A percentile compares a stretch with the other conserved stretches of the same genome.
Evolutionary conservation across 2,329 filamentous ascomycete species (phyloP).

Genomic region (Chrysosphaeria jannelii): DNA sequence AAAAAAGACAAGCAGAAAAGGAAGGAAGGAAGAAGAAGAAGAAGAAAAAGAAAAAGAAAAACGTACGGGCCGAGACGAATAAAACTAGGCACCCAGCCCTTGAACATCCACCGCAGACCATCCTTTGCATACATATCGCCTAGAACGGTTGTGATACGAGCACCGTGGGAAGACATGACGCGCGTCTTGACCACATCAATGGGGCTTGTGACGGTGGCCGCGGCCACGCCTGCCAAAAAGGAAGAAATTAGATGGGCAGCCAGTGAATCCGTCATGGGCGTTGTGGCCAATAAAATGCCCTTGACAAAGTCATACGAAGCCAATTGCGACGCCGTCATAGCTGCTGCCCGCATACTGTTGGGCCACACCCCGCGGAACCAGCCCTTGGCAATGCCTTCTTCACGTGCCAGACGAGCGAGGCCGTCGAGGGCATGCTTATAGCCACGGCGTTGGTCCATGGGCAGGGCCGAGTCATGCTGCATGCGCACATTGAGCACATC

Average conservation of each 20-base stretch:
- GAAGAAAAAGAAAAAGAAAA: neutral
- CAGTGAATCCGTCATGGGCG: constrained; percentile 37
- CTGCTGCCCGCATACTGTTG: constrained; percentile 50
- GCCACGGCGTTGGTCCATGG: constrained; percentile 42
- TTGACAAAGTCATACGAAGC: constrained; percentile 71
- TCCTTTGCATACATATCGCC: constrained; percentile 37
- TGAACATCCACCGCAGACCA: constrained; percentile 60
- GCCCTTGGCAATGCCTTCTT: constrained; percentile 38
- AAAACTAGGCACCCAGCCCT: constrained; percentile 63
- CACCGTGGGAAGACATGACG: constrained; percentile 38
- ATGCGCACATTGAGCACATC: constrained; percentile 96
- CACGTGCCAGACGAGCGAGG: constrained; percentile 55
- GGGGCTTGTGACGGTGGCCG: constrained; percentile 59
- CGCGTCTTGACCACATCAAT: constrained; percentile 76
- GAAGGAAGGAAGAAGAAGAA: neutral
- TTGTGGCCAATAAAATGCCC: constrained; percentile 30
- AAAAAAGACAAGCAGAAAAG: too few relatives aligned
- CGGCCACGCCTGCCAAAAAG: constrained; percentile 52
- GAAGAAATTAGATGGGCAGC: constrained; percentile 51
- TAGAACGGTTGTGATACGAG: constrained; percentile 26
- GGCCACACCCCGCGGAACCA: constrained; percentile 69
- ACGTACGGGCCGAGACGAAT: constrained; percentile 31
- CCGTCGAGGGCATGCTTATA: constrained; percentile 78
- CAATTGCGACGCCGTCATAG: constrained; percentile 66
- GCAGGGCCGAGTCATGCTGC: constrained; percentile 72